Evolutionary conservation across 2,329 filamentous ascomycete genomes (phyloP), one percentile per base, ranked within the genome.

Genomic region (Berkeleyomyces basicola): DNA sequence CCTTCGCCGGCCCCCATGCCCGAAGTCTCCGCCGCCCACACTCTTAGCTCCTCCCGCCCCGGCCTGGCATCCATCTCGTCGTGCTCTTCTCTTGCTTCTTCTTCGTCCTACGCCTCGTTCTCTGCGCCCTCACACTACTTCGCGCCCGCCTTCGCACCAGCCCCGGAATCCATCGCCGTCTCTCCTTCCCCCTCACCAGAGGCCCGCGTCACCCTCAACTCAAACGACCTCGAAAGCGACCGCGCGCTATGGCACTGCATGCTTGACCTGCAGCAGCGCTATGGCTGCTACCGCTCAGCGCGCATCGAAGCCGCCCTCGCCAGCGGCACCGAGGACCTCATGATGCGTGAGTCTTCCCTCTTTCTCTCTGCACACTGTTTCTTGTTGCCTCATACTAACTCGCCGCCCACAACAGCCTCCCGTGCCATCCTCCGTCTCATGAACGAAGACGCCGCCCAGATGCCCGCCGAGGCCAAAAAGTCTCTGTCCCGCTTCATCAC

Each of bases 221-320:
- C 42, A 14, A 9, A 44, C 23, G n/a, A 43, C 42, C 9, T 37
- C 10, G 61, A 58, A 31, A 36, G 40, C 9, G 63, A 65, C 51
- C 49, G 51, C 23, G 72, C 74, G 43, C 68, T 79, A 2, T 79
- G 77, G 77, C 68, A 70, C 58, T 77, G 76, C 66, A 79, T 79
- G 77, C 71, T 79, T 1, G 72, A 75, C 58, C 70, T 79, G 7
- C 77, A 79, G 68, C 70, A 72, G 65, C 72, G 70, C 4, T 79
- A 77, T 61, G 74, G 74, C 4, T 79, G 77, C 69, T 79, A 79
- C 66, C 77, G 75, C 37, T 79, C 77, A 16, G 75, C 77, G 11
- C 70, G 77, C 40, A 78, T 79, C 68, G 75, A 77, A 58, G 71
- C 78, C 49, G 77, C 77, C 0, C 73, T 73, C 49, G 74, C 74